Evolutionary conservation across 768 basidiomycete species (phyloP), one percentile per base, ranked within the genome.

Genomic region (Termitomyces sp.): DNA sequence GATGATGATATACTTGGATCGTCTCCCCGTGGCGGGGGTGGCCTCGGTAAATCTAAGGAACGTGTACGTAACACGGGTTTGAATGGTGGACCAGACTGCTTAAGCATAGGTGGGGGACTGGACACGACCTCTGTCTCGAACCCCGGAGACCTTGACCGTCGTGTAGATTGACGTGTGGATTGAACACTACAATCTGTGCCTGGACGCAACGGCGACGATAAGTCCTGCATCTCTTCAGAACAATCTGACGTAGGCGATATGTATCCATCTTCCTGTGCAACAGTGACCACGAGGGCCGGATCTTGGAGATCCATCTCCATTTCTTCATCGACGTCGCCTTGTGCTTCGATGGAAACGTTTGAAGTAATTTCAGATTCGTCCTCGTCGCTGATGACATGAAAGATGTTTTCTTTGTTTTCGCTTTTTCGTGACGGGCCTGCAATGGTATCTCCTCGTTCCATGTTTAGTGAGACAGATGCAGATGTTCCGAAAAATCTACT

Each of bases 231-330:
- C 38, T 85, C 85, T 60, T 75, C 74, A 51, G 77, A 78, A 62
- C 77, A 74, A 24, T 83, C 83, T 48, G 80, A 72, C 9, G 81
- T 72, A 16, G 89, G 90, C n/a, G 90, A 90, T 54, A 88, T 76
- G 70, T 92, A 93, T 16, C 91, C 90, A 59, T 89, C 89, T 66
- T 92, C 91, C 71, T 90, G 90, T 65, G 77, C 75, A 16, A 90
- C 82, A 10, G 63, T 65, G 52, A 82, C 76, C 47, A 76, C 60
- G 68, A 55, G 57, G 32, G 75, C 71, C 8, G 74, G 71, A 57
- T 81, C 73, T n/a, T 78, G 72, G 22, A 76, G 47, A 40, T 74
- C 70, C 38, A 73, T 70, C 56, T 78, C 76, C 56, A 72, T 68
- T 52, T 74, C 71, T 22, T 64, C 64, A 43, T 72, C 72, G 36